Base-by-base conservation (phyloP, 2,329 filamentous ascomycete genomes). In the Chaetomiaceae sp. region DNA sequence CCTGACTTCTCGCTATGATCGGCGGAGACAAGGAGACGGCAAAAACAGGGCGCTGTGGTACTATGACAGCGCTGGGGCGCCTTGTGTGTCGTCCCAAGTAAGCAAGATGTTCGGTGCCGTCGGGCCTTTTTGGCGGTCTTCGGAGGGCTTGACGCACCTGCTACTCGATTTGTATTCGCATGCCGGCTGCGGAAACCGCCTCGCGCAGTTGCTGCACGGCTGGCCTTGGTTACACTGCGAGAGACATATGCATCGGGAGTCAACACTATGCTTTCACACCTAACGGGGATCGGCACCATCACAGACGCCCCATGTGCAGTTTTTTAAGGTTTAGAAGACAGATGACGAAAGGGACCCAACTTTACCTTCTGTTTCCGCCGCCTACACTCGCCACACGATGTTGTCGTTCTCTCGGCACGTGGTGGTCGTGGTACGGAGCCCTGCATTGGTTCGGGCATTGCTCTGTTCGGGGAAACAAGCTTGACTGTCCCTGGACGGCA, bases 171-270 rank as follows among this genome's bases (percentile, higher is more conserved):
- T 69, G 58, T 81, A 81, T 57, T 77, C 71, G 62, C 78, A 81
- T 6, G 67, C 60, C 1, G 77, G 77, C 48, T 73, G 75, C 0
- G 78, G 78, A 55, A 77, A 80, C 27, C 77, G 71, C 33, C 77
- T 73, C 21, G 71, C 66, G 58, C 78, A 81, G 60, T 80, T 79
- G 38, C 72, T 73, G 65, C 78, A 80, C 13, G 78, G 78, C 27
- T 77, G 75, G 23, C 73, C 72, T 59, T 79, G 76, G 58, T 78
- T 77, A 62, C 78, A 81, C 77, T 80, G 42, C 23, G 16, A 33
- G 14, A 42, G 32, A 37, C 18, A 36, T 30, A 27, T 14, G 13
- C 34, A 20, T 38, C 16, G 21, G 16, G 16, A 11, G 32, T 58
- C 21, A 56, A 25, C 29, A 51, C 33, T 16, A 10, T 50, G 8